Conservation (phyloP, 805 yeast genomes). For the Candida coleopterorum region DNA sequence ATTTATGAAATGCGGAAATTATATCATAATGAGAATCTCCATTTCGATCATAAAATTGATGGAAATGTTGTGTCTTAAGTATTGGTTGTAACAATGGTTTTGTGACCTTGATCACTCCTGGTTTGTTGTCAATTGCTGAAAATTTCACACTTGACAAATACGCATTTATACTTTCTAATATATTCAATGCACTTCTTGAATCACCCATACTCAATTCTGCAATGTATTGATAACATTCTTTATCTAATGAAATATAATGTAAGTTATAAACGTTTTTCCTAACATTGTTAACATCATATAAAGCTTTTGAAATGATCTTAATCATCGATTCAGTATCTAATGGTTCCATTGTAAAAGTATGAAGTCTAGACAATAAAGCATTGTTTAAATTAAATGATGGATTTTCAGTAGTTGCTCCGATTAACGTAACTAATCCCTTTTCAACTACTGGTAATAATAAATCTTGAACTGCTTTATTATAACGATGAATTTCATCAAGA, state of each 20-base stretch:
- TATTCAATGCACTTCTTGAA: slow-evolving; percentile 75
- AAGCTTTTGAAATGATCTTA: slow-evolving; percentile 31
- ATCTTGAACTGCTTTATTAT: slow-evolving; percentile 41
- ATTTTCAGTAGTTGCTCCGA: slow-evolving; percentile 63
- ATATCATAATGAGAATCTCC: slow-evolving; percentile 95
- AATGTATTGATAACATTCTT: slow-evolving; percentile 60
- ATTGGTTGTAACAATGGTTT: slow-evolving; percentile 37
- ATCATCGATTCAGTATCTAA: slow-evolving; percentile 27
- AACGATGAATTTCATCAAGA: slow-evolving; percentile 41
- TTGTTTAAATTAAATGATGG: slow-evolving; percentile 41
- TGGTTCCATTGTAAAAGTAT: slow-evolving; percentile 41
- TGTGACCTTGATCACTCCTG: slow-evolving; percentile 37
- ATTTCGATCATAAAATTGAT: slow-evolving; percentile 68
- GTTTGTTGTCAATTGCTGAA: slow-evolving; percentile 10
- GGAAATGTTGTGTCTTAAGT: slow-evolving; percentile 39
- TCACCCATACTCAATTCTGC: slow-evolving; percentile 82
- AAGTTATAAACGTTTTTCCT: slow-evolving; percentile 49
- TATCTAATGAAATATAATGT: slow-evolving; percentile 48
- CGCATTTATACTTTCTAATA: slow-evolving; percentile 69
- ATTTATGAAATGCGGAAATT: slow-evolving; percentile 92
- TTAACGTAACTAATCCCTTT: slow-evolving; percentile 33
- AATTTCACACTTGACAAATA: slow-evolving; percentile 35
- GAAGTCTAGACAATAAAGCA: slow-evolving; percentile 41
- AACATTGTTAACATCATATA: slow-evolving; percentile 49
- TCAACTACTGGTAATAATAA: slow-evolving; percentile 39